Evolutionary conservation across 805 yeast genomes (phyloP).

Genomic region (Nakazawaea ernobii): DNA sequence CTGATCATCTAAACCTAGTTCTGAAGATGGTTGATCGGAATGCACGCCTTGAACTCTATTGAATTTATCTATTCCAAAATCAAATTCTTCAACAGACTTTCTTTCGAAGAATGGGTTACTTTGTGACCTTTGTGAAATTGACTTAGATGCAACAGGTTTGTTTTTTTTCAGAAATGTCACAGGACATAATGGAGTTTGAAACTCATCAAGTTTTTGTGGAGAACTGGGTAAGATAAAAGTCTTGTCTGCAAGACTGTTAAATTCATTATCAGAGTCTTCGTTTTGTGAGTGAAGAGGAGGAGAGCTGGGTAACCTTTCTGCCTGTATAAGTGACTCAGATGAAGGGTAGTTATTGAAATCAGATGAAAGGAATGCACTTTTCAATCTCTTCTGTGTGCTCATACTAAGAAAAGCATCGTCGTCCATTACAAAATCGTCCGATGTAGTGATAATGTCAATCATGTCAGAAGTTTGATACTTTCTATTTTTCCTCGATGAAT

Average conservation of each 20-base stretch:
- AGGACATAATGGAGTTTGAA: not conserved
- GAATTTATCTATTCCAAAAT: conserved; percentile 47
- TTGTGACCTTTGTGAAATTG: not conserved
- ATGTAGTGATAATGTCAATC: conserved; percentile 3
- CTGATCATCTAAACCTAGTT: conserved; percentile 21
- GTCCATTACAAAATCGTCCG: conserved; percentile 3
- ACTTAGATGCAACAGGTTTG: not conserved
- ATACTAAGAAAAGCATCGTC: conserved; percentile 2
- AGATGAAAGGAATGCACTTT: not conserved
- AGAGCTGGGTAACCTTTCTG: conserved; percentile 35
- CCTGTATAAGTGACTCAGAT: conserved; percentile 17
- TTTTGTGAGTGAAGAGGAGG: conserved; percentile 25
- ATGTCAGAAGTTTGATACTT: conserved; percentile 12
- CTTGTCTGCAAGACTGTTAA: conserved; percentile 9
- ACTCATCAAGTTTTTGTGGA: conserved; percentile 16
- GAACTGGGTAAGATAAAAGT: conserved; percentile 13
- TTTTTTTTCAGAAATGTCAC: not conserved
- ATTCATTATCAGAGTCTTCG: conserved; percentile 23
- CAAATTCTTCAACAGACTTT: conserved; percentile 19
- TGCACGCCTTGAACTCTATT: conserved; percentile 29
- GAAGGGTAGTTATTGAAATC: conserved; percentile 12
- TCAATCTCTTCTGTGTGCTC: not conserved
- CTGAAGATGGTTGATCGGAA: conserved; percentile 21
- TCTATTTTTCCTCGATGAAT: not conserved
- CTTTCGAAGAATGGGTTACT: conserved; percentile 3